phyloP scores from a whole-genome alignment of 176 grass and related monocot genomes.

The Aegilops tauschii region DNA sequence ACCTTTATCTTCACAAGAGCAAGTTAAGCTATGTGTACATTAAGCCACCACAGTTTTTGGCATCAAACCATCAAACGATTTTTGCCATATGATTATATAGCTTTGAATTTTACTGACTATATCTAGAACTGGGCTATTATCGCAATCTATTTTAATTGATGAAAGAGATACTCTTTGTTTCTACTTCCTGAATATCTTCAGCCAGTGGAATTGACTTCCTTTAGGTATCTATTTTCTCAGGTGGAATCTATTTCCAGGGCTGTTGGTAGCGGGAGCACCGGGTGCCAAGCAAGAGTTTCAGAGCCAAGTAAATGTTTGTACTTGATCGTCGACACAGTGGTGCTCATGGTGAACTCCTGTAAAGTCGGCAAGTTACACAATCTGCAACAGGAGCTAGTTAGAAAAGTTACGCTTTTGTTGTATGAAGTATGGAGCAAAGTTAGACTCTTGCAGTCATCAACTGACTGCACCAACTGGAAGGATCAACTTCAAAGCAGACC shows the following conservation, averaged over 20 bases:
- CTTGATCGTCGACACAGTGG: conserved; percentile 43
- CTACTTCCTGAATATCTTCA: conserved; percentile 20
- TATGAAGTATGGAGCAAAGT: conserved; percentile 42
- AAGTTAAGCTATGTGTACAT: neutral
- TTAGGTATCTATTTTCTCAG: conserved; percentile 42
- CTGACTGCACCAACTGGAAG: conserved; percentile 18
- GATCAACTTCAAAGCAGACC: conserved; percentile 33
- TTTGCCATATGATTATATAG: neutral
- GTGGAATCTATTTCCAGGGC: conserved; percentile 6
- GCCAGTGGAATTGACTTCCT: conserved; percentile 13
- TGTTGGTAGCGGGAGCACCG: neutral
- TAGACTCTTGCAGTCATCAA: neutral
- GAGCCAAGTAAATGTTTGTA: conserved; percentile 22
- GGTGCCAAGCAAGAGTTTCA: neutral
- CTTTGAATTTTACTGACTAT: neutral
- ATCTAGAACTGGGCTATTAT: neutral
- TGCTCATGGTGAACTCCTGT: conserved; percentile 63
- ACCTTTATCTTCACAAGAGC: neutral
- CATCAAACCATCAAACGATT: neutral
- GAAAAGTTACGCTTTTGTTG: conserved; percentile 36
- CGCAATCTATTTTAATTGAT: neutral
- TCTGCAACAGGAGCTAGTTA: conserved; percentile 36
- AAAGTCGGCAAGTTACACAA: neutral
- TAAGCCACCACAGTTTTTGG: neutral
- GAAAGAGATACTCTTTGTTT: neutral